phyloP scores from a whole-genome alignment of 2,329 filamentous ascomycete species.

The Colletotrichum shisoi region DNA sequence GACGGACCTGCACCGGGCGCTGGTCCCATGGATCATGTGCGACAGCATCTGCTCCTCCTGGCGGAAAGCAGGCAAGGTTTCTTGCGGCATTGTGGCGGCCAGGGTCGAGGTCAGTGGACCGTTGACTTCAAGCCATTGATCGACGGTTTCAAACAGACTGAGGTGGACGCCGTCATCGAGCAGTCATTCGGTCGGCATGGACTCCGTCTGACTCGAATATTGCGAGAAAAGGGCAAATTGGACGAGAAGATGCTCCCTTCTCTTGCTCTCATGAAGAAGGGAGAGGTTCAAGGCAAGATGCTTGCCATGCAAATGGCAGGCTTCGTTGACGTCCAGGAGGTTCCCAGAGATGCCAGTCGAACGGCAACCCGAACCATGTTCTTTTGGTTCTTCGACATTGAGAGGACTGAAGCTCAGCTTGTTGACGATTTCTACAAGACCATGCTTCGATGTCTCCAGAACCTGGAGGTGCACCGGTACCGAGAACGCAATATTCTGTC shows the following conservation, averaged over 20 bases:
- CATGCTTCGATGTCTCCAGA: slow-evolving; percentile 85
- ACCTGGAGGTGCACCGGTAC: slow-evolving; percentile 77
- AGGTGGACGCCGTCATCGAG: slow-evolving; percentile 83
- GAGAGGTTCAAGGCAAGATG: slow-evolving; percentile 84
- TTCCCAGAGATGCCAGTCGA: slow-evolving; percentile 85
- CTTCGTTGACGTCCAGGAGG: slow-evolving; percentile 90
- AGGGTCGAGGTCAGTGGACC: slow-evolving; percentile 77
- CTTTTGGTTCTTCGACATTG: slow-evolving; percentile 87
- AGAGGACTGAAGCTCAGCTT: slow-evolving; percentile 73
- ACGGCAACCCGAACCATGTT: slow-evolving; percentile 85
- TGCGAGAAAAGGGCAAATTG: slow-evolving; percentile 88
- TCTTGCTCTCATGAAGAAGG: slow-evolving; percentile 82
- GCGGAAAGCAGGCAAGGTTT: slow-evolving; percentile 74
- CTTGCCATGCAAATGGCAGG: slow-evolving; percentile 86
- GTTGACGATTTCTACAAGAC: slow-evolving; percentile 86
- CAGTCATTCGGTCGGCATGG: slow-evolving; percentile 79
- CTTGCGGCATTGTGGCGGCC: slow-evolving; percentile 69
- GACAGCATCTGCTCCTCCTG: slow-evolving; percentile 76
- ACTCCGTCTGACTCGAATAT: slow-evolving; percentile 82
- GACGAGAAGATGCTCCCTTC: slow-evolving; percentile 89
- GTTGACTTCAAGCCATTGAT: slow-evolving; percentile 82
- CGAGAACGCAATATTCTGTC: slow-evolving; percentile 76
- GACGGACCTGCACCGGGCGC: slow-evolving; percentile 54
- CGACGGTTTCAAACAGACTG: slow-evolving; percentile 73
- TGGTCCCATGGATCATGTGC: slow-evolving; percentile 66